Conservation (phyloP, 78 protist genomes). For the Dictyostelium intermedium region DNA sequence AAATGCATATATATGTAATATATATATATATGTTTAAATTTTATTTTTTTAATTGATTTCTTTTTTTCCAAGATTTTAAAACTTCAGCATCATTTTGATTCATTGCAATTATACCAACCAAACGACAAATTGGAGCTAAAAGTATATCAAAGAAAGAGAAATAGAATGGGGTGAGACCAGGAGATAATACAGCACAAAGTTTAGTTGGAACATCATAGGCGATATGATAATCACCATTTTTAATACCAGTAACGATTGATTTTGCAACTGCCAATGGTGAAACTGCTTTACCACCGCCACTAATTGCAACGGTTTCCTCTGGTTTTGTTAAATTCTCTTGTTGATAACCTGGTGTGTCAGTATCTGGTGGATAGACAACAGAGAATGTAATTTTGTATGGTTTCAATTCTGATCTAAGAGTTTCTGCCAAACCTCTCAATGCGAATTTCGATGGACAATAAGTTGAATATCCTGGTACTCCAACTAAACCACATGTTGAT, state of each 20-base stretch:
- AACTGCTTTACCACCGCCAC: conserved; percentile 61
- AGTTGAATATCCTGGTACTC: conserved; percentile 53
- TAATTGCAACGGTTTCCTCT: conserved; percentile 50
- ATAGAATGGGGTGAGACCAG: conserved; percentile 61
- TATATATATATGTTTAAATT: not conserved
- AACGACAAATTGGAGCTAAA: conserved; percentile 28
- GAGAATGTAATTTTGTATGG: conserved; percentile 48
- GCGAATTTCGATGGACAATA: conserved; percentile 70
- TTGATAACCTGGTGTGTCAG: conserved; percentile 68
- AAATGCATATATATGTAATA: no score
- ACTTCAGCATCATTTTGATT: conserved; percentile 58
- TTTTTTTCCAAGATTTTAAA: conserved; percentile 38
- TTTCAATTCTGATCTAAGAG: conserved; percentile 11
- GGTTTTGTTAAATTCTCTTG: conserved; percentile 64
- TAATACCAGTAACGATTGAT: conserved; percentile 15
- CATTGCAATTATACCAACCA: conserved; percentile 59
- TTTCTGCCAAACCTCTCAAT: conserved; percentile 12
- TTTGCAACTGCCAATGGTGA: conserved; percentile 27
- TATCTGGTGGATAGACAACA: conserved; percentile 67
- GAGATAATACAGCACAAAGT: conserved; percentile 31
- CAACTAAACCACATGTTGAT: conserved; percentile 48
- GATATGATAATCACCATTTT: conserved; percentile 59
- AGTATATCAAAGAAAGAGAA: conserved; percentile 54
- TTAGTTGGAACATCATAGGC: conserved; percentile 47
- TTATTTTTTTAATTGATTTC: not conserved